Percentiles rank a stretch among this genome's conserved stretches.
Conservation (phyloP, 1,284 basidiomycete genomes). For the Cystobasidiaceae sp. region DNA sequence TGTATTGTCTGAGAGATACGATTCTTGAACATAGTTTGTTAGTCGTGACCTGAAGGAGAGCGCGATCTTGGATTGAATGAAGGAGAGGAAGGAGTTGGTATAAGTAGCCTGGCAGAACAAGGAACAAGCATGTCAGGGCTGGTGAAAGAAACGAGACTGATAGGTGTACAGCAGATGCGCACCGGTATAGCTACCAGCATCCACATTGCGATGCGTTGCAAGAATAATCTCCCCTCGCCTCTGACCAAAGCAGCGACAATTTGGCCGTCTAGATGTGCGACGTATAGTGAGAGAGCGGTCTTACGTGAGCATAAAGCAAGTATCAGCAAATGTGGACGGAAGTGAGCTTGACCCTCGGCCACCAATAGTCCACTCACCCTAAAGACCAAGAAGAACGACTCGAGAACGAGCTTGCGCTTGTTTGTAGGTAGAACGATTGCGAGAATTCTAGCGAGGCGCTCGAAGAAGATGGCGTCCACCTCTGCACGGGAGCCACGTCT, state of each 20-base stretch:
- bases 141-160: conserved; percentile 16
- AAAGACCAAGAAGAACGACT: conserved; percentile 79
- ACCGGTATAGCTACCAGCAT: conserved; percentile 69
- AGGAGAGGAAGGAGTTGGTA: conserved; percentile 93
- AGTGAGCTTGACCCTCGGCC: too few relatives aligned
- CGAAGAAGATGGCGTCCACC: conserved; percentile 86
- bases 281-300: conserved; percentile 89
- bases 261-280: conserved; percentile 86
- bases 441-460: conserved; percentile 68
- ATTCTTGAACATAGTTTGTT: conserved; percentile 72
- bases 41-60: conserved; percentile 86
- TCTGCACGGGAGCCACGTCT: conserved; percentile 48
- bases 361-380: conserved; percentile 46
- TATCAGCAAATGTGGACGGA: neutral
- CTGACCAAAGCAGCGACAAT: conserved; percentile 95
- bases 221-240: conserved; percentile 71
- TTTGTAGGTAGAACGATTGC: conserved; percentile 83
- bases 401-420: conserved; percentile 74
- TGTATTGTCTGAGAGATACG: conserved; percentile 71
- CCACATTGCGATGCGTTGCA: conserved; percentile 82
- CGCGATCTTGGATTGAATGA: conserved; percentile 87
- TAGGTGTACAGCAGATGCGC: neutral
- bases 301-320: neutral
- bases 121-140: too few relatives aligned
- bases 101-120: conserved; percentile 59